Base-by-base conservation (phyloP, 768 basidiomycete genomes). In the Mycena vitilis region DNA sequence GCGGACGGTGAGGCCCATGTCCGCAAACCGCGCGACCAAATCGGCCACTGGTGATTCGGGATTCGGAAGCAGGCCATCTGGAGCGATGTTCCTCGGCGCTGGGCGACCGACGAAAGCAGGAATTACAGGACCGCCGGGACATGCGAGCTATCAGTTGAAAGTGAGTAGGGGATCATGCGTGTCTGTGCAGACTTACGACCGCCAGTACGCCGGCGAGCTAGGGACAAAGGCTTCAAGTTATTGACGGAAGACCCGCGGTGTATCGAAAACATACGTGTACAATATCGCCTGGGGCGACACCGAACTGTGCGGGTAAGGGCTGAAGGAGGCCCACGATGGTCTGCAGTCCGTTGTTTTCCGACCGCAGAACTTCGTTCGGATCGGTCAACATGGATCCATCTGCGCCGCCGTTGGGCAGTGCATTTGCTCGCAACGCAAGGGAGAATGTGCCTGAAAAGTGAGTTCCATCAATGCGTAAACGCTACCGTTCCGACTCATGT, bases 261-360 rank as follows among this genome's bases (percentile, higher is more conserved):
- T 23, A 2, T 40, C 51, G 15, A 51, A 23, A 20, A 48, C 40
- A 36, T 44, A 66, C 68, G 7, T 70, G 69, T 12, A 72, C 37
- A 25, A 70, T 52, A 49, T 72, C 71, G 25, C 68, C 71, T 12
- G 57, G 37, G 22, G 68, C 47, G n/a, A 72, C 69, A 16, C 59
- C 59, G 52, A 69, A 70, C 37, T 64, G 34, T 1, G 18, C 59
- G 5, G 69, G 59, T 10, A 72, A 52, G 22, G 68, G 68, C 3
- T 6, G 13, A n/a, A 72, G 71, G 34, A 58, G 52, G 16, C 48
- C 45, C 16, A 62, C 68, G 23, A 72, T 72, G 10, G 44, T 48
- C 47, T 69, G 68, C 5, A 72, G 57, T 6, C 71, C 71, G 48
- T 70, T 66, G 49, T 72, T 72, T 23, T 70, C 71, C 13, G 37